phyloP scores from a whole-genome alignment of 2,329 filamentous ascomycete genomes.

The Stromatinia cepivora region DNA sequence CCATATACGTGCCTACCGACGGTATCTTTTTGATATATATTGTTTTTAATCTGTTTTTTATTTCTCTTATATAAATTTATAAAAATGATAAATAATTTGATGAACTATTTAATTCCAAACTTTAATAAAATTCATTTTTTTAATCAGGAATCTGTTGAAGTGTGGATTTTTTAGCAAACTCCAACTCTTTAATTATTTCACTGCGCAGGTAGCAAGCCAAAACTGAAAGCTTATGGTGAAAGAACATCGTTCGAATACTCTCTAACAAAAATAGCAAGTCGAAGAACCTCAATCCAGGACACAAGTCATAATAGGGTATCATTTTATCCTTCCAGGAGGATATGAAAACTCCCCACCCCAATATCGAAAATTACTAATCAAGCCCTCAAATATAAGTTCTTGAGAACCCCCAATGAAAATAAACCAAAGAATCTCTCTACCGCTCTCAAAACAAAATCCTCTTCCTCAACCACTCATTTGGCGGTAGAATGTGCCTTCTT shows the following conservation, averaged over 20 bases:
- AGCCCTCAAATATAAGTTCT: slow-evolving; percentile 2
- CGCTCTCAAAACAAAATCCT: background rate
- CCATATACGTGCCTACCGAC: no score
- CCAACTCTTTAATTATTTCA: no score
- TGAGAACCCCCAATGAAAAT: no score
- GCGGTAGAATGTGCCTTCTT: slow-evolving; percentile 37
- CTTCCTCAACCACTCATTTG: slow-evolving; percentile 4
- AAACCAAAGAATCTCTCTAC: background rate
- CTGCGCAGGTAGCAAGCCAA: background rate
- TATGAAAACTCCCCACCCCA: slow-evolving; percentile 16
- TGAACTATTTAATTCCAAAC: no score
- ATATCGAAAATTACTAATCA: background rate
- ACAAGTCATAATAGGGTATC: slow-evolving; percentile 31
- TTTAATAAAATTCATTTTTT: no score
- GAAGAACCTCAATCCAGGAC: background rate
- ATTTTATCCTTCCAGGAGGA: slow-evolving; percentile 22
- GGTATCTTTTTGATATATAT: no score
- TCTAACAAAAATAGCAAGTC: background rate
- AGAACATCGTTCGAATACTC: background rate
- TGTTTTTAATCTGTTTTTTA: no score
- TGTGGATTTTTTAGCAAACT: no score
- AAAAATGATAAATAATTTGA: no score
- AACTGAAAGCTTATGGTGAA: background rate
- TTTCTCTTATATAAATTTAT: no score
- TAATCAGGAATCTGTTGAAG: no score